Evolutionary conservation across 768 basidiomycete species (phyloP), one percentile per base, ranked within the genome.

Genomic region (Lactarius hengduanensis): DNA sequence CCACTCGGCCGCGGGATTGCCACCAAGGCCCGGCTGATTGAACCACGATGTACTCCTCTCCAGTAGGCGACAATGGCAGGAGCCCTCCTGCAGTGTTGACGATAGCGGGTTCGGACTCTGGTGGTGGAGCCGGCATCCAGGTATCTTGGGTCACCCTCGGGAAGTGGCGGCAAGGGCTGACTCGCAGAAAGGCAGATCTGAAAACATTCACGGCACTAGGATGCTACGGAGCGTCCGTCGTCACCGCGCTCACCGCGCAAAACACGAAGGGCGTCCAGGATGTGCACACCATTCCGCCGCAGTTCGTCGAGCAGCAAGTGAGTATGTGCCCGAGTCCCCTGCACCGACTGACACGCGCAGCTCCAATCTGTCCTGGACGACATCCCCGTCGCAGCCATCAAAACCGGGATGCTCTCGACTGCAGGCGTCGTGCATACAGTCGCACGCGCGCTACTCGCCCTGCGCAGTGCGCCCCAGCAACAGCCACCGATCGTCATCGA

Each of bases 81-180:
- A 9, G 3, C 36, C 50, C 57, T 28, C 66, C 77, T 2, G 74
- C 81, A 1, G 78, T 90, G 1, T 73, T 93, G 62, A 89, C 90
- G 0, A 91, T 93, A 9, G 90, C 91, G 22, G 89, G 93, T 9
- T 86, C 91, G 16, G 94, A 96, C 72, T 85, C 88, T 2, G 84
- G 90, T 36, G 92, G 92, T 28, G 94, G 94, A 1, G 94, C 94
- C 36, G 95, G 94, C 0, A 93, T 97, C 30, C 94, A 96, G 80
- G 92, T 89, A 68, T 38, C 77, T 62, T 13, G 20, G n/a, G 59
- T 28, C 20, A 36, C 15, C 36, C 43, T 22, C 11, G 18, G 5
- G 32, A 22, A 30, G 2, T 4, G 20, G 26, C 22, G 18, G 32
- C 47, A 22, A 43, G 6, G 26, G 30, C 60, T 45, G 28, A 53